Base-by-base conservation (phyloP, 768 basidiomycete genomes). In the Hericium rajendrae region DNA sequence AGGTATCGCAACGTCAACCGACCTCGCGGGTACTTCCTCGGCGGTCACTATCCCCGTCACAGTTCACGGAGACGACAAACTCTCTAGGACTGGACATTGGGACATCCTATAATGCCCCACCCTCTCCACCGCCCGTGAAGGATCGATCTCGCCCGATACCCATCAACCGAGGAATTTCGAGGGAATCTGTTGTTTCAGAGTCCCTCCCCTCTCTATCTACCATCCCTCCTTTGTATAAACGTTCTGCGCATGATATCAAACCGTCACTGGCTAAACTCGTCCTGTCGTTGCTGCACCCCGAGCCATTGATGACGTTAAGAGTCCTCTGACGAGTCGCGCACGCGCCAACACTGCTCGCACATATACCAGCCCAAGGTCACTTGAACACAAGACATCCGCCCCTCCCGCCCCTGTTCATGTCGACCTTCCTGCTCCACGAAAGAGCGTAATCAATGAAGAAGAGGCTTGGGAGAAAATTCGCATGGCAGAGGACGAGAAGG, bases 391-490 rank as follows among this genome's bases (percentile, higher is more conserved):
- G 38, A 20, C 52, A 9, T 9, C 53, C 43, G 22, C 54, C 38
- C 49, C 55, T 6, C 55, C 57, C 26, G 50, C 59, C 48, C 43
- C 38, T 32, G 51, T 57, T 32, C 41, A 57, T 32, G 10, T 48
- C 40, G 51, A 52, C 10, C 38, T 56, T 28, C 54, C 51, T 12
- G 59, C 59, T 53, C 76, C 74, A 60, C 74, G 76, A 26, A 77
- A 74, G 12, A 80, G 74, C 61, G 71, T 75, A n/a, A 69, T 83
- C 18, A 83, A 86, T 63, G 81, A 86, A 65, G 81, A 86, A 55
- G 85, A 88, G 57, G 85, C 85, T 0, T 92, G 88, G 87, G 83
- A 83, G 62, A 88, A 83, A 60, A 83, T 90, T 38, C 77, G 79
- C 65, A 80, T 85, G 75, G 76, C 80, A 49, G 80, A 81, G 63